Base-by-base conservation (phyloP, 352 stramenopile genomes). In the Phytophthora chlamydospora region DNA sequence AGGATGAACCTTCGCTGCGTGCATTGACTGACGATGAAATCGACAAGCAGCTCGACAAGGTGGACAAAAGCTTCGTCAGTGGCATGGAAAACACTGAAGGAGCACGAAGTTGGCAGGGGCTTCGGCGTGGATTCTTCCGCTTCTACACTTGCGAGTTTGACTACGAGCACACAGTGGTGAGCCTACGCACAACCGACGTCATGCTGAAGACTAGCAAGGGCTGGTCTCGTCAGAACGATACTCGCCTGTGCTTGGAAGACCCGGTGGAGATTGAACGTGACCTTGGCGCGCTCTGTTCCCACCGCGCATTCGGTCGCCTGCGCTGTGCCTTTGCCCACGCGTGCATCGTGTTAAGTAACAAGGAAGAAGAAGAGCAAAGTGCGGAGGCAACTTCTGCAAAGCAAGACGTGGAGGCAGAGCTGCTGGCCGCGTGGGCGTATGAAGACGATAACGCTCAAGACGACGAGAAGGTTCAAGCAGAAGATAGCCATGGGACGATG, bases 141-240 rank as follows among this genome's bases (percentile, higher is more conserved):
- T 95, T 91, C 53, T 95, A 89, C 56, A 69, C 78, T 35, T 78
- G 72, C 21, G 73, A 86, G 16, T 93, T 95, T 54, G 76, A 92
- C 50, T 93, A 80, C 46, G 73, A 87, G 42, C 54, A 80, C 42
- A 56, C 66, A 14, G 75, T 95, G 16, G 76, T 92, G 29, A 83
- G 72, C 56, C 44, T 95, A n/a, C 83, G 84, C 10, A 51, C 48
- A 13, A 39, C 14, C 14, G 48, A 62, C 1, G 10, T 59, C 10
- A 31, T 81, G 36, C 72, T 48, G 32, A 90, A 91, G 42, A 51
- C 40, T 3, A 58, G 68, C 49, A 89, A 87, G 53, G 27, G 65
- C 6, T 92, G 81, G 82, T 75, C 49, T 29, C 68, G 74, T 7
- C 54, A 67, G 52, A 65, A 66, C 19, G 46, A 66, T 42, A 41